Conservation (phyloP, 2,329 filamentous ascomycete genomes). For the Phialophora verrucosa region DNA sequence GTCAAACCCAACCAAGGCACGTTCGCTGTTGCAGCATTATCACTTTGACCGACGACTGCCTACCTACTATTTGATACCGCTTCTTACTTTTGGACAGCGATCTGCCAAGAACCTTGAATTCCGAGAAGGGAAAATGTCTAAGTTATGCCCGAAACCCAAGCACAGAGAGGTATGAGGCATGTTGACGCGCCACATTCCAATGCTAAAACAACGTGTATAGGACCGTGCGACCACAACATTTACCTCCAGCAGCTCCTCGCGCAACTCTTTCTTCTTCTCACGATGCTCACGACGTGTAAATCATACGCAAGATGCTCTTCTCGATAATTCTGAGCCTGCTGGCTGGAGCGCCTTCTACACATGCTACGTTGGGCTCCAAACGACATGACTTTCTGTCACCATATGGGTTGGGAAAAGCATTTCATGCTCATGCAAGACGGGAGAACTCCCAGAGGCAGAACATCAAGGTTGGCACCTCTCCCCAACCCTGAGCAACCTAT, state of each 20-base stretch:
- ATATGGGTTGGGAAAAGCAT: constrained; percentile 6
- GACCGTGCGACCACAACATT: constrained; percentile 27
- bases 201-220: constrained; percentile 26
- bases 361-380: constrained; percentile 1
- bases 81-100: background rate
- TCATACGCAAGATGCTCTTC: constrained; percentile 14
- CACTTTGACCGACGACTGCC: background rate
- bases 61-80: background rate
- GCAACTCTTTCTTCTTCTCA: background rate
- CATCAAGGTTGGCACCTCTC: constrained; percentile 6
- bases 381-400: constrained; percentile 5
- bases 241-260: background rate
- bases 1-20: background rate
- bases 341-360: background rate
- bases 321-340: constrained; percentile 13
- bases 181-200: constrained; percentile 28
- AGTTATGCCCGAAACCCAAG: background rate
- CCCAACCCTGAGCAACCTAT: background rate
- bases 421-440: constrained; percentile 13
- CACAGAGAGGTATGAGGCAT: constrained; percentile 7
- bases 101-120: background rate
- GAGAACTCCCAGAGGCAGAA: background rate
- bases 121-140: background rate
- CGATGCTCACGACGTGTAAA: background rate
- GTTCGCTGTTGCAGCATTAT: background rate